Base-by-base conservation (phyloP, 805 yeast species). In the Candida maris region DNA sequence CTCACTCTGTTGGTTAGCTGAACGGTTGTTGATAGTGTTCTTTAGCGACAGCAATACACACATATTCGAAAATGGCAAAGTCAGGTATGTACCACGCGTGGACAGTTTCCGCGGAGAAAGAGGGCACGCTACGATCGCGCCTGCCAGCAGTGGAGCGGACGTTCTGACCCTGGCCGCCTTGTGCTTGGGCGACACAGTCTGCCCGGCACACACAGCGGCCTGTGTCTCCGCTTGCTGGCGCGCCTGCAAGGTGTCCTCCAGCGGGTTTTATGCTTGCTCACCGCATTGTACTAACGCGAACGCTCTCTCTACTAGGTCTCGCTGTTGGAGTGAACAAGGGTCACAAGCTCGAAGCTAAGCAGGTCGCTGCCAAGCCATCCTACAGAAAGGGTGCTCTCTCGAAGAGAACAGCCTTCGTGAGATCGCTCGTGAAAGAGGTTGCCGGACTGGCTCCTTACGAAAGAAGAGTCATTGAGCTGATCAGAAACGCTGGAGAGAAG, bases 401-500 rank as follows among this genome's bases (percentile, higher is more conserved):
- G 66, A 83, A 91, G 82, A 88, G 96, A 83, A 79, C 97, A 61
- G 76, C 76, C 45, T 94, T 93, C 67, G 99, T 94, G 66, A 85
- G 98, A 74, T 78, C 82, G 64, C 75, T 93, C 52, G 95, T 93
- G 71, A 81, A 82, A 70, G 99, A 93, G 78, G 97, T 93, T 62
- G 76, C 95, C 59, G 98, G 98, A 71, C 81, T 93, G 68, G 96
- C 99, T 56, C 98, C 99, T 75, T 93, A 93, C 75, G 99, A 93
- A 80, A 89, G 96, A 81, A 89, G 99, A 79, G 82, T 93, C 70
- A 85, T 94, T 66, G 99, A 93, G 79, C 81, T 93, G 77, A 81
- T 93, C 84, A 93, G 98, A 83, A 93, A 94, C 79, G 89, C 96
- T 70, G 96, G 96, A 82, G 99, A 93, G 79, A 93, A 93, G 95